Evolutionary conservation across 2,329 filamentous ascomycete genomes (phyloP).

Genomic region (Exophiala aquamarina): DNA sequence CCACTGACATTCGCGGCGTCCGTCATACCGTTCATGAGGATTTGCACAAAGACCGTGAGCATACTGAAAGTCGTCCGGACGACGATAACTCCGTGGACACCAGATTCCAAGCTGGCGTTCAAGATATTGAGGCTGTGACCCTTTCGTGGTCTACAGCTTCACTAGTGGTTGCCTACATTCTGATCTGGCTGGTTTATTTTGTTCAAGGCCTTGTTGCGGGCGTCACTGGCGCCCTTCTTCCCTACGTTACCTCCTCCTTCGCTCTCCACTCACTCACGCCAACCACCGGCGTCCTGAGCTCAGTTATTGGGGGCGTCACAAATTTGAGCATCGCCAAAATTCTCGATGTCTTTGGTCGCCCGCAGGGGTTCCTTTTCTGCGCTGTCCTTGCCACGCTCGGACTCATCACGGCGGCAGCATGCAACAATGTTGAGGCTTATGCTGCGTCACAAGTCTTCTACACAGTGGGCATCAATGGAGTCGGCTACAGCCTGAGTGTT

Average conservation of each 20-base stretch:
- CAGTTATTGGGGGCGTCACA: conserved; percentile 56
- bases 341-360: conserved; percentile 62
- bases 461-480: conserved; percentile 25
- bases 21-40: too few species aligned
- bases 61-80: too few species aligned
- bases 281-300: conserved; percentile 53
- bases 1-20: too few species aligned
- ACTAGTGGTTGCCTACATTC: conserved; percentile 40
- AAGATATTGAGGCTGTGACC: conserved; percentile 54
- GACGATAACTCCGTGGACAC: too few species aligned
- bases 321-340: conserved; percentile 62
- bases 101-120: conserved; percentile 46
- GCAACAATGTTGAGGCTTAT: conserved; percentile 58
- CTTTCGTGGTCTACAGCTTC: conserved; percentile 51
- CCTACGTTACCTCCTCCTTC: conserved; percentile 54
- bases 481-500: conserved; percentile 29
- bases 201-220: conserved; percentile 35
- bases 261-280: conserved; percentile 52
- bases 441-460: conserved; percentile 59
- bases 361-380: conserved; percentile 52
- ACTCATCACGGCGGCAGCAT: conserved; percentile 61
- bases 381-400: conserved; percentile 42
- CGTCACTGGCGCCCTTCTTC: too few species aligned
- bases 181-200: conserved; percentile 41
- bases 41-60: too few species aligned